Conservation (phyloP, 2,329 filamentous ascomycete species). For the Tolypocladium inflatum region DNA sequence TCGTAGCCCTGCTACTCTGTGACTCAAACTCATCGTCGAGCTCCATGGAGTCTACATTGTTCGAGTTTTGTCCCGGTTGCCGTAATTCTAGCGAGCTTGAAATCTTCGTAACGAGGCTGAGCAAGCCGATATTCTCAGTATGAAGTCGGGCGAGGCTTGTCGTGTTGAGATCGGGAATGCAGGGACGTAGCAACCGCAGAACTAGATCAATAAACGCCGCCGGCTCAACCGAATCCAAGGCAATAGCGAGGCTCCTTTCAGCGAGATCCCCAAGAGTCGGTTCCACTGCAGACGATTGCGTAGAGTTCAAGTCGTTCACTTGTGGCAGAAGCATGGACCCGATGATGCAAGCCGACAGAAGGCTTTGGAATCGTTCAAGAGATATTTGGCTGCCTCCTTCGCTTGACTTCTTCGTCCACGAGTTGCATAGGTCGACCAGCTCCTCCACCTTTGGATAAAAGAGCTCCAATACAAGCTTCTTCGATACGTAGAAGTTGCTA, state of each 20-base stretch:
- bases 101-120: slow-evolving; percentile 32
- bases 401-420: slow-evolving; percentile 34
- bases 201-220: slow-evolving; percentile 34
- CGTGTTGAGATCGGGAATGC: slow-evolving; percentile 34
- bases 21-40: slow-evolving; percentile 57
- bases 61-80: slow-evolving; percentile 13
- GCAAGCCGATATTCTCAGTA: slow-evolving; percentile 27
- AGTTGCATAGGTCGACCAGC: slow-evolving; percentile 32
- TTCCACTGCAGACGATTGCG: slow-evolving; percentile 39
- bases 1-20: slow-evolving; percentile 40
- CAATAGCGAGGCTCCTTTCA: slow-evolving; percentile 28
- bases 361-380: slow-evolving; percentile 40
- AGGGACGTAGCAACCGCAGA: slow-evolving; percentile 32
- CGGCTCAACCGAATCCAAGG: slow-evolving; percentile 35
- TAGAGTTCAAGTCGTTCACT: slow-evolving; percentile 35
- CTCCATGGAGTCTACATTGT: slow-evolving; percentile 50
- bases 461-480: slow-evolving; percentile 43
- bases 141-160: slow-evolving; percentile 27
- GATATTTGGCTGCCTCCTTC: slow-evolving; percentile 42
- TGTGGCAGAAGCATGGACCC: slow-evolving; percentile 37
- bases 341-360: slow-evolving; percentile 37
- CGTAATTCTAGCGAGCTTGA: slow-evolving; percentile 15
- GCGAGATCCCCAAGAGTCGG: slow-evolving; percentile 29
- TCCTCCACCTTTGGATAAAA: slow-evolving; percentile 44
- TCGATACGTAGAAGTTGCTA: slow-evolving; percentile 29